Evolutionary conservation across 768 basidiomycete species (phyloP), one percentile per base, ranked within the genome.

Genomic region (Mycena olivaceomarginata): DNA sequence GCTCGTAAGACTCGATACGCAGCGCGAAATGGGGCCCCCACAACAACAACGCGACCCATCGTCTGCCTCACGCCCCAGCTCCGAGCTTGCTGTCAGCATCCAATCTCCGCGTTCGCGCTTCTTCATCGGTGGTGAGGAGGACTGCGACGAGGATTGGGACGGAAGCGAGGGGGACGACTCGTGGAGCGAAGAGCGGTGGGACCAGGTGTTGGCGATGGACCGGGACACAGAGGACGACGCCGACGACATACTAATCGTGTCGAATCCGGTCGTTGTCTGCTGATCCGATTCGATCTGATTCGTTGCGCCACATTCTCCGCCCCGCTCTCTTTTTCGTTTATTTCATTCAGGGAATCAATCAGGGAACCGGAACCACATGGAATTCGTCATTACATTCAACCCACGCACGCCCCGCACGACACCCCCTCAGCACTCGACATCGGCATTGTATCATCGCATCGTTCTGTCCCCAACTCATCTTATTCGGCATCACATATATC

Each of bases 1-100:
- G 71, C 85, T 92, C 5, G 86, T 87, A 37, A 82, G 84, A 48
- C 80, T 80, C 64, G 83, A 86, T 60, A 76, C 76, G 46, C 80
- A 82, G 64, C 82, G 80, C 51, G 75, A 74, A 41, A 63, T 60
- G 9, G 74, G 22, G 3, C 59, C 64, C 12, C 69, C 57, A 22
- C 62, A 60, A 15, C 31, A 37, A 5, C 56, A 25, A 60, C 53
- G 53, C 20, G 25, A 12, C 9, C 15, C 43, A 45, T 40, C 18
- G 16, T 16, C 39, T 20, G 40, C 9, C 62, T 41, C 39, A 5
- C 7, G n/a, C 40, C 8, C 11, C 5, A 43, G 18, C 22, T 43
- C 41, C 43, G 4, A 20, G 11, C 76, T 64, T 18, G 75, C 66
- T 11, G 65, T 64, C 10, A 70, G 67, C 31, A 56, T 64, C 11